Conservation (phyloP, 306 rosid genomes). For the Luffa aegyptiaca region DNA sequence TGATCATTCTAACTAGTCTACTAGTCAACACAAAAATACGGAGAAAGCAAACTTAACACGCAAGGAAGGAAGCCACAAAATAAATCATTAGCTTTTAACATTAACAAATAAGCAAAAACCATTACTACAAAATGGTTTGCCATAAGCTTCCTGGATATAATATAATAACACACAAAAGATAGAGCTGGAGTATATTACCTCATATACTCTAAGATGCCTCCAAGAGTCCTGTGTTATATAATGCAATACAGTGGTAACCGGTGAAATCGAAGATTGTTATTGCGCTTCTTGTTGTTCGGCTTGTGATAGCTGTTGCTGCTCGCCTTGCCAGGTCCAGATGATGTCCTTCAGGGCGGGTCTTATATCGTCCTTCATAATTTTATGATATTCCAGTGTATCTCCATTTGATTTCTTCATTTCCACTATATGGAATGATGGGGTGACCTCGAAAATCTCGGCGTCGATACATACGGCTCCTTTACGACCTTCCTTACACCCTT, state of each 20-base stretch:
- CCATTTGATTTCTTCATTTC: conserved; percentile 68
- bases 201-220: conserved; percentile 1
- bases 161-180: neutral
- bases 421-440: conserved; percentile 61
- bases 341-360: conserved; percentile 84
- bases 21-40: neutral
- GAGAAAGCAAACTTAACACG: neutral
- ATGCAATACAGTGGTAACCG: neutral
- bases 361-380: conserved; percentile 53
- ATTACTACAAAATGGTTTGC: neutral
- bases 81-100: neutral
- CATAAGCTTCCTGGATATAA: neutral
- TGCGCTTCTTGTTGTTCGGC: conserved; percentile 24
- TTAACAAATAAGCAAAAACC: neutral
- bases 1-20: too few relatives aligned
- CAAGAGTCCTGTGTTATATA: neutral
- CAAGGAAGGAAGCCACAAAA: neutral
- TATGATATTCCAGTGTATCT: conserved; percentile 71
- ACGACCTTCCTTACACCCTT: conserved; percentile 64
- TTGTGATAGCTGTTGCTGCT: conserved; percentile 32
- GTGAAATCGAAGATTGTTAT: conserved; percentile 20
- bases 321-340: conserved; percentile 90
- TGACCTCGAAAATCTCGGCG: conserved; percentile 72
- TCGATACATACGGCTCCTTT: conserved; percentile 68
- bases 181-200: neutral